Evolutionary conservation across 176 grass and related monocot genomes (phyloP), one percentile per base, ranked within the genome.

Genomic region (Puccinellia tenuiflora): DNA sequence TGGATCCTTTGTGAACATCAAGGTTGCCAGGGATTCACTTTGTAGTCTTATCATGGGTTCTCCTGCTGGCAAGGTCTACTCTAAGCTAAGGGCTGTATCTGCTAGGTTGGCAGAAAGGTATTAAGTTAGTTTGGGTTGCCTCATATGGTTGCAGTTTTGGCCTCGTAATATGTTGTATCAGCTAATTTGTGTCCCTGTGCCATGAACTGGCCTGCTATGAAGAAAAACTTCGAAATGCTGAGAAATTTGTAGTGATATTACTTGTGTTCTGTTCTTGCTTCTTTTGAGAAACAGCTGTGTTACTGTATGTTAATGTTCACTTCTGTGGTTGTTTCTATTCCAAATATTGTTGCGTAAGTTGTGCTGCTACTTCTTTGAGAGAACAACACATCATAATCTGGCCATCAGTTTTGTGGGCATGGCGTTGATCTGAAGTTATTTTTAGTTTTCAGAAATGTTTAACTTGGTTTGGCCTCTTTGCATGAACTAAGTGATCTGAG

Each of bases 1-100:
- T 12, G 94, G 94, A 20, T 97, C 94, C 40, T 97, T 97, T 51
- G 83, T 97, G 53, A 97, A 98, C 88, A 98, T 98, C 63, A 98
- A 98, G 86, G 89, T 98, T 54, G 96, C 96, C 1, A 67, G 91
- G 22, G 96, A 98, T 85, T 98, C 96, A 16, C 89, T 98, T 14
- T 95, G 92, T 83, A 93, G 92, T 50, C 92, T 98, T 24, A 98
- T 98, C 85, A 77, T 95, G 47, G 96, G 96, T 45, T 95, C 90
- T 84, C 91, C 94, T 66, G 94, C 94, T 6, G 94, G 92, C 14
- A 94, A 97, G 68, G 94, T 97, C 22, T 97, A 97, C 67, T 97
- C 94, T 8, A 97, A 97, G 83, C 90, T 97, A 22, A 87, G 94
- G 78, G 84, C 94, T 47, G 88, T 97, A 50, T 94, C 86, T 77